phyloP scores from a whole-genome alignment of 352 stramenopile genomes.

The Globisporangium irregulare region DNA sequence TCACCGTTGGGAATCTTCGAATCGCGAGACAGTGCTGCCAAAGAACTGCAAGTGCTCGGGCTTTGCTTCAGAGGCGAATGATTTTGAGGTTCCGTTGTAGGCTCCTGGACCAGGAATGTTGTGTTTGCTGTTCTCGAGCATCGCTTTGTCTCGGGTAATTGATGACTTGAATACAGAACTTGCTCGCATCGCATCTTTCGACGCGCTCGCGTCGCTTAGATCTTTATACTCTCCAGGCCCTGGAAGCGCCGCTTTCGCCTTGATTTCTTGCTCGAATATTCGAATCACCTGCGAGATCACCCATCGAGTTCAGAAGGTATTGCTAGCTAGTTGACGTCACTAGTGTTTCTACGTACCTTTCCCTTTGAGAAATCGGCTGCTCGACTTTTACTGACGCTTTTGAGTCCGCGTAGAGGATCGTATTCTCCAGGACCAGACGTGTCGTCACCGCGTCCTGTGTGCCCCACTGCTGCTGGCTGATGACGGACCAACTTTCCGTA shows the following conservation, averaged over 20 bases:
- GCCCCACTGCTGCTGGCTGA: conserved; percentile 46
- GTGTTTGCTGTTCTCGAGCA: conserved; percentile 26
- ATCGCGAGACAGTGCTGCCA: conserved; percentile 67
- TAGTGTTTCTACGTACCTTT: conserved; percentile 26
- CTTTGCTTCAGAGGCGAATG: conserved; percentile 42
- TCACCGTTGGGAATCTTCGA: conserved; percentile 42
- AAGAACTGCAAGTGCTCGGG: conserved; percentile 82
- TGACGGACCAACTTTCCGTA: conserved; percentile 75
- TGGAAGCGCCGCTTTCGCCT: conserved; percentile 45
- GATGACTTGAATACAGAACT: conserved; percentile 75
- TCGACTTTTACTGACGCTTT: conserved; percentile 60
- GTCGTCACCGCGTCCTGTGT: conserved; percentile 54
- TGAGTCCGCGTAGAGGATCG: conserved; percentile 60
- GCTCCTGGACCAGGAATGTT: conserved; percentile 59
- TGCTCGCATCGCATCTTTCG: conserved; percentile 43
- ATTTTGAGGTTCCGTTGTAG: conserved; percentile 46
- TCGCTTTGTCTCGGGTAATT: conserved; percentile 49
- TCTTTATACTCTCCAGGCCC: conserved; percentile 65
- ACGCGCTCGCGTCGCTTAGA: conserved; percentile 16
- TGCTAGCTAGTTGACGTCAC: neutral
- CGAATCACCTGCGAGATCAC: conserved; percentile 27
- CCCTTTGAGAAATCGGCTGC: conserved; percentile 73
- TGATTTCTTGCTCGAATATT: conserved; percentile 64
- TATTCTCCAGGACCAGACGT: conserved; percentile 72
- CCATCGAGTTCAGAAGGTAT: neutral